Conservation (phyloP, 345 rosid species). For the Gossypium stocksii region DNA sequence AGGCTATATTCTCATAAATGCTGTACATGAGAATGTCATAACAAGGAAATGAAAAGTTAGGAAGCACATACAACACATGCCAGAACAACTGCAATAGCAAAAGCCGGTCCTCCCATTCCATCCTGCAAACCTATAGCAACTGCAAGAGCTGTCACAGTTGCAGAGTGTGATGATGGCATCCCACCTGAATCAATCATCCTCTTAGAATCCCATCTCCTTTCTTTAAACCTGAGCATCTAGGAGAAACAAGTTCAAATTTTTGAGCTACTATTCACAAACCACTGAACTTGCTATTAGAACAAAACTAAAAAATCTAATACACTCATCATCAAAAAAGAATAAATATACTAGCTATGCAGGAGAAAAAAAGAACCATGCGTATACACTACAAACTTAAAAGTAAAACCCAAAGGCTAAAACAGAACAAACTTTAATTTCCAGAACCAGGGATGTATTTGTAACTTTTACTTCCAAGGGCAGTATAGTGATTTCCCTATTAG, state of each 20-base stretch:
- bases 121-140: conserved; percentile 76
- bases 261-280: conserved; percentile 21
- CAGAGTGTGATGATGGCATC: conserved; percentile 97
- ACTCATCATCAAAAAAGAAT: too few species aligned
- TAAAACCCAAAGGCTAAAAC: background rate
- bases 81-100: conserved; percentile 78
- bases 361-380: background rate
- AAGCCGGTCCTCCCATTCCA: conserved; percentile 69
- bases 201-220: conserved; percentile 93
- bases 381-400: background rate
- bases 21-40: background rate
- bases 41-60: conserved; percentile 5
- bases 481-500: background rate
- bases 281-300: background rate
- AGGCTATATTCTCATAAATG: background rate
- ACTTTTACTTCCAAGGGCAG: background rate
- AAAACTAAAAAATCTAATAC: too few species aligned
- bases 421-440: background rate
- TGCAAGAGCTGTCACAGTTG: conserved; percentile 89
- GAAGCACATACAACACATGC: conserved; percentile 74
- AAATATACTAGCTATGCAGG: background rate
- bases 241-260: conserved; percentile 31
- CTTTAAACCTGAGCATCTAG: conserved; percentile 90
- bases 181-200: conserved; percentile 85
- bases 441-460: background rate